Conservation (phyloP, 805 yeast species). For the Pichia gijzeniarum region DNA sequence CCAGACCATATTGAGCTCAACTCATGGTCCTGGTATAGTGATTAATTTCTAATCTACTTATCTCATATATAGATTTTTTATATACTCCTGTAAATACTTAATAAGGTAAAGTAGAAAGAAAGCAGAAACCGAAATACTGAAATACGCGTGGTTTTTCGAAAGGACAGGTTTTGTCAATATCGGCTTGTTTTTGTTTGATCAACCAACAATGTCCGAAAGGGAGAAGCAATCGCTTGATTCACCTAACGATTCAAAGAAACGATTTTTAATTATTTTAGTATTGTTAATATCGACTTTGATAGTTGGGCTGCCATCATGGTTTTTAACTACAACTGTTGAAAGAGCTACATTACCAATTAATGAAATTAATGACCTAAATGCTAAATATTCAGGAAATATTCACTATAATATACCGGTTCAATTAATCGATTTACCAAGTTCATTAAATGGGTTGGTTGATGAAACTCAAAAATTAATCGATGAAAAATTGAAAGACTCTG, state of each 20-base stretch:
- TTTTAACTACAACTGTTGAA: conserved; percentile 51
- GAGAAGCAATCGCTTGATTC: neutral
- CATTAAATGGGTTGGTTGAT: conserved; percentile 27
- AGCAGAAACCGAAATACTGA: neutral
- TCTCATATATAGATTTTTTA: neutral
- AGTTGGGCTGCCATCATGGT: conserved; percentile 57
- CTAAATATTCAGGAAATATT: conserved; percentile 20
- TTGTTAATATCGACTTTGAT: conserved; percentile 25
- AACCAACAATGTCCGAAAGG: neutral
- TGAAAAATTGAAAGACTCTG: conserved; percentile 12
- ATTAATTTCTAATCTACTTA: conserved; percentile 38
- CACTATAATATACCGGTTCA: conserved; percentile 37
- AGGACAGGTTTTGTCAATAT: neutral
- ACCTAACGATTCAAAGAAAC: neutral
- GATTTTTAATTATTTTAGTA: conserved; percentile 20
- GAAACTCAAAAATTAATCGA: conserved; percentile 35
- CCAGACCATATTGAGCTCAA: conserved; percentile 57
- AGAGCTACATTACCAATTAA: conserved; percentile 54
- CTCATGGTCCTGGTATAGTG: conserved; percentile 76
- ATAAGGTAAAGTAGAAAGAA: too few species aligned
- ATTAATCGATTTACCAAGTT: conserved; percentile 32
- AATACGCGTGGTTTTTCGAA: neutral
- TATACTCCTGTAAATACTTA: conserved; percentile 1
- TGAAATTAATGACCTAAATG: conserved; percentile 29
- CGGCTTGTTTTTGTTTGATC: neutral